Percentiles rank a stretch among this genome's conserved stretches.
These are phyloP conservation scores for Penicillium olsonii DNA, from an alignment of 2,329 filamentous ascomycete genomes.

Conservation along the genomic window DNA sequence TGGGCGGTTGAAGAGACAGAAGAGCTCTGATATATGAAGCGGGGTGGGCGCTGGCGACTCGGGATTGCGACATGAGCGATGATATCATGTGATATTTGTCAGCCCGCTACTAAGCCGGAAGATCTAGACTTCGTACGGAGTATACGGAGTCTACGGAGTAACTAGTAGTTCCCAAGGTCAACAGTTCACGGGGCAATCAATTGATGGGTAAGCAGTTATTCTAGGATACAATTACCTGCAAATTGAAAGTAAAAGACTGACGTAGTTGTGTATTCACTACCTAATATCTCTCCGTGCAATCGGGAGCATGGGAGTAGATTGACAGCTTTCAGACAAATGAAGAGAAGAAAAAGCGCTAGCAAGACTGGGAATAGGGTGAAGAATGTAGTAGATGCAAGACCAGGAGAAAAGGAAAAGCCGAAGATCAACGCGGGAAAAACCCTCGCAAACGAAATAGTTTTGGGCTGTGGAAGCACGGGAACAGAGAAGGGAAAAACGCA, in stretches of 20 bases:
- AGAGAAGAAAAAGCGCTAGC: conserved; percentile 12
- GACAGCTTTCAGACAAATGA: background rate
- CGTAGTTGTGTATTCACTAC: conserved; percentile 5
- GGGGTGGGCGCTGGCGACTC: too few species aligned
- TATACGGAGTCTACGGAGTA: too few species aligned
- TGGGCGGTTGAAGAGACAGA: conserved; percentile 46
- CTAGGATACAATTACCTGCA: background rate
- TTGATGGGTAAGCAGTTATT: background rate
- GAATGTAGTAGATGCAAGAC: background rate
- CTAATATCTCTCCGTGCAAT: conserved; percentile 1
- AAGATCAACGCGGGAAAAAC: background rate
- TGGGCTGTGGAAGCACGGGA: background rate
- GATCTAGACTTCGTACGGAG: too few species aligned
- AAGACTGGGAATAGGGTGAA: conserved; percentile 27
- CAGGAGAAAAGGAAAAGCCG: conserved; percentile 5
- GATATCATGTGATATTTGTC: conserved; percentile 28
- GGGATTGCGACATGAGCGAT: conserved; percentile 16
- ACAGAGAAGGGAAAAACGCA: conserved; percentile 10
- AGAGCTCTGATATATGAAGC: conserved; percentile 13
- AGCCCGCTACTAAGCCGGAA: too few species aligned
- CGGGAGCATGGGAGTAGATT: background rate
- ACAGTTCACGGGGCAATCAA: too few species aligned
- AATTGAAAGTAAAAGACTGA: background rate
- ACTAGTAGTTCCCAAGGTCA: too few species aligned
- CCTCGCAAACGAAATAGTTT: background rate